Evolutionary conservation across 108 stramenopile species (phyloP).

Genomic region (Skeletonema marinoi): DNA sequence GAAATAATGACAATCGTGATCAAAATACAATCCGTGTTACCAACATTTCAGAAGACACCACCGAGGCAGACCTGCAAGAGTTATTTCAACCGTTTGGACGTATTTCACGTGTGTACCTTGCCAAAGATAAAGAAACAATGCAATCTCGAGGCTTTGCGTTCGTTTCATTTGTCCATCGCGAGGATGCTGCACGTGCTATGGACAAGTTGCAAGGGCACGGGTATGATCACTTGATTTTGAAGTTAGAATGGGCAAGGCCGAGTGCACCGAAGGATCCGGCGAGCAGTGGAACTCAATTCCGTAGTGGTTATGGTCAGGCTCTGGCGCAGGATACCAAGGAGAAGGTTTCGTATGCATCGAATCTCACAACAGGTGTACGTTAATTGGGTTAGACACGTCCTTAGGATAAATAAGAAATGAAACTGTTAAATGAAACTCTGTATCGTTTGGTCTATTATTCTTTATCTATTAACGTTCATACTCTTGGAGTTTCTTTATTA

Average conservation of each 20-base stretch:
- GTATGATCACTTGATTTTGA: conserved; percentile 99
- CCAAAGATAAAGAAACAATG: conserved; percentile 96
- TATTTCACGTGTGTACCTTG: conserved; percentile 95
- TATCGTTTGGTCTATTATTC: not conserved
- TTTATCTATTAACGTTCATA: not conserved
- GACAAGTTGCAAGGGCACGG: conserved; percentile 94
- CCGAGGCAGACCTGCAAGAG: conserved; percentile 95
- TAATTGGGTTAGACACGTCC: not conserved
- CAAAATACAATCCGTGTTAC: conserved; percentile 97
- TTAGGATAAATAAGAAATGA: not conserved
- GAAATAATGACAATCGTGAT: conserved; percentile 74
- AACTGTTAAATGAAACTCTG: not conserved
- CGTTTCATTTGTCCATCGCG: conserved; percentile 90
- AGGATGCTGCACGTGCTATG: conserved; percentile 95
- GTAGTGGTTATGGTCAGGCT: conserved; percentile 96
- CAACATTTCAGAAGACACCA: conserved; percentile 96
- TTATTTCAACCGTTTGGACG: conserved; percentile 94
- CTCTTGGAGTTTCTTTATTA: no score
- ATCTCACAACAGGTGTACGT: conserved; percentile 77
- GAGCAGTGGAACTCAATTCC: conserved; percentile 68
- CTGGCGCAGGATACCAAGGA: conserved; percentile 98
- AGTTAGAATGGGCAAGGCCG: conserved; percentile 99
- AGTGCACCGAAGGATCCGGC: conserved; percentile 90
- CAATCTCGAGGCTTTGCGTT: conserved; percentile 95
- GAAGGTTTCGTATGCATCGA: conserved; percentile 92